Evolutionary conservation across 768 basidiomycete species (phyloP).

Genomic region (Suillus bovinus): DNA sequence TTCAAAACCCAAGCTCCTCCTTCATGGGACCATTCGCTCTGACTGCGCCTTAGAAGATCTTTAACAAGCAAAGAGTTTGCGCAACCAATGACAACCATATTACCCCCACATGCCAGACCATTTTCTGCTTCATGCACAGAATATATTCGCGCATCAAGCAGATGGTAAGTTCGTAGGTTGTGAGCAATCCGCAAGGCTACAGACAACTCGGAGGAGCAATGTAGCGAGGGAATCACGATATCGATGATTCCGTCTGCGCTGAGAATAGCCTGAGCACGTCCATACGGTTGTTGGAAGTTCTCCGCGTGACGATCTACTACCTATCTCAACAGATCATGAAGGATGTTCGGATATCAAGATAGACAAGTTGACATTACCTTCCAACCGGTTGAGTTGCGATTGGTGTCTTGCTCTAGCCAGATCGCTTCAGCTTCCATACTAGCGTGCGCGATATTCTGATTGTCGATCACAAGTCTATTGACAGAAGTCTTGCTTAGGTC

Average conservation of each 20-base stretch:
- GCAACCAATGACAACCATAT: conserved; percentile 60
- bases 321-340: background rate
- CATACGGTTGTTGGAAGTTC: conserved; percentile 30
- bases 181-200: conserved; percentile 69
- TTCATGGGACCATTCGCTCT: conserved; percentile 21
- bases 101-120: conserved; percentile 39
- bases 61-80: conserved; percentile 35
- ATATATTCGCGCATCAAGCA: conserved; percentile 66
- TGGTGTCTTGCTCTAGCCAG: conserved; percentile 14
- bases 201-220: conserved; percentile 40
- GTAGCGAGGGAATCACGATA: conserved; percentile 51
- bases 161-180: conserved; percentile 65
- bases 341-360: background rate
- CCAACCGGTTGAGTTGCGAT: conserved; percentile 1
- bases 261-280: conserved; percentile 69
- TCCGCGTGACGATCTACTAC: background rate
- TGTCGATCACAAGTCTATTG: conserved; percentile 19
- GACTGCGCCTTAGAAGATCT: conserved; percentile 29
- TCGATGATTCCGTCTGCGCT: conserved; percentile 51
- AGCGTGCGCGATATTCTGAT: background rate
- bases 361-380: background rate
- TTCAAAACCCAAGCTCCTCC: conserved; percentile 20
- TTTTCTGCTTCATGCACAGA: conserved; percentile 36
- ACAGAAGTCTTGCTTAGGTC: background rate
- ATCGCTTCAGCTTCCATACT: background rate